Evolutionary conservation across 306 rosid species (phyloP).

Genomic region (Cyamopsis tetragonoloba): DNA sequence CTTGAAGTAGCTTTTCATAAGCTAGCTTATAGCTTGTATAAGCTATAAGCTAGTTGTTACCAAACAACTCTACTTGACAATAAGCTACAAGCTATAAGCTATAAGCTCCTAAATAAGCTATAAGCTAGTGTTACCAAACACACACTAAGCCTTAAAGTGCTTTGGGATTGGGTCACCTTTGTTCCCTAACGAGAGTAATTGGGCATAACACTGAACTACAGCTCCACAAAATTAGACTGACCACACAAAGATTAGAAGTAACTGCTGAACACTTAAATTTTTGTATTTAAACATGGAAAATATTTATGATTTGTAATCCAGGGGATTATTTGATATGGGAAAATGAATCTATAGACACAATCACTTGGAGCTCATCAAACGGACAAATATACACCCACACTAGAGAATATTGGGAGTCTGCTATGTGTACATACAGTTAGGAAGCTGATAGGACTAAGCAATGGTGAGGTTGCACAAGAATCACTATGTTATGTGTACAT

Average conservation of each 20-base stretch:
- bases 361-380: constrained; percentile 3
- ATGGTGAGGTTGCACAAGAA: background rate
- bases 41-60: too few species aligned
- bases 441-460: background rate
- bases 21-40: too few species aligned
- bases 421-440: background rate
- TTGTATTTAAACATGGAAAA: background rate
- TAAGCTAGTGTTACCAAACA: too few species aligned
- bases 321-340: background rate
- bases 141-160: too few species aligned
- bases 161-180: background rate
- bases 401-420: background rate
- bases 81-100: too few species aligned
- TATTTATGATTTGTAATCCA: background rate
- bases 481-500: background rate
- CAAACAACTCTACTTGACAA: too few species aligned
- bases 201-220: background rate
- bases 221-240: constrained; percentile 5
- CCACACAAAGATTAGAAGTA: background rate
- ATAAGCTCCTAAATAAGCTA: too few species aligned
- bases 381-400: background rate
- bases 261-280: background rate
- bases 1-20: too few species aligned
- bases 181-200: background rate
- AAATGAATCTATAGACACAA: background rate